Conservation (phyloP, 192 early-diverging fungal species). For the Umbelopsis sp. region DNA sequence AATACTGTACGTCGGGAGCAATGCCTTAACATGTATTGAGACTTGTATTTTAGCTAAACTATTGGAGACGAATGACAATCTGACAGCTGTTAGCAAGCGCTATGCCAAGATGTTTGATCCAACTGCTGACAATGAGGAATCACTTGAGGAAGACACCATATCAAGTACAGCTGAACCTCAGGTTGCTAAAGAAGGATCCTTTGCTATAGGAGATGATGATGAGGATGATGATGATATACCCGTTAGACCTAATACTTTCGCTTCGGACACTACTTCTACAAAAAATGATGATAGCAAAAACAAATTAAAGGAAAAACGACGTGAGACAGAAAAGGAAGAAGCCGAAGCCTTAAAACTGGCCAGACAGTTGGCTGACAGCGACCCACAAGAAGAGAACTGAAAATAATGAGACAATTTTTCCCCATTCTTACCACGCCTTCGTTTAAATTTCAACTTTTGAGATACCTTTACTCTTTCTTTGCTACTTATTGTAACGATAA, state of each 20-base stretch:
- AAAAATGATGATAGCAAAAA: not conserved
- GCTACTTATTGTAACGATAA: not conserved
- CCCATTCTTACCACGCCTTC: not conserved
- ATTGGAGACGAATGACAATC: constrained; percentile 28
- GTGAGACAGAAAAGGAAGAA: constrained; percentile 37
- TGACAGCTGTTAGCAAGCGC: constrained; percentile 13
- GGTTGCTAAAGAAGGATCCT: constrained; percentile 18
- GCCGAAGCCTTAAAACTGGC: constrained; percentile 33
- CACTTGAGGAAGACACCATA: constrained; percentile 1
- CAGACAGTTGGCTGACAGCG: constrained; percentile 12
- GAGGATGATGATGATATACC: constrained; percentile 37
- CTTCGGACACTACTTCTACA: not conserved
- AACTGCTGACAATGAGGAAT: not conserved
- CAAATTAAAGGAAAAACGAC: constrained; percentile 29
- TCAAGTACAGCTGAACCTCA: not conserved
- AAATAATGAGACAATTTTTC: not conserved
- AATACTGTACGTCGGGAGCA: not conserved
- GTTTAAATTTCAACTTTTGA: not conserved
- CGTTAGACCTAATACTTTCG: not conserved
- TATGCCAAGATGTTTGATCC: constrained; percentile 14
- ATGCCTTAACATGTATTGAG: not conserved
- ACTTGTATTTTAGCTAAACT: constrained; percentile 14
- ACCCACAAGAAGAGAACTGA: not conserved
- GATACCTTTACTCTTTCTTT: not conserved
- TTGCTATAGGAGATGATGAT: constrained; percentile 38